Base-by-base conservation (phyloP, 306 rosid species). In the Lathyrus tuberosus region DNA sequence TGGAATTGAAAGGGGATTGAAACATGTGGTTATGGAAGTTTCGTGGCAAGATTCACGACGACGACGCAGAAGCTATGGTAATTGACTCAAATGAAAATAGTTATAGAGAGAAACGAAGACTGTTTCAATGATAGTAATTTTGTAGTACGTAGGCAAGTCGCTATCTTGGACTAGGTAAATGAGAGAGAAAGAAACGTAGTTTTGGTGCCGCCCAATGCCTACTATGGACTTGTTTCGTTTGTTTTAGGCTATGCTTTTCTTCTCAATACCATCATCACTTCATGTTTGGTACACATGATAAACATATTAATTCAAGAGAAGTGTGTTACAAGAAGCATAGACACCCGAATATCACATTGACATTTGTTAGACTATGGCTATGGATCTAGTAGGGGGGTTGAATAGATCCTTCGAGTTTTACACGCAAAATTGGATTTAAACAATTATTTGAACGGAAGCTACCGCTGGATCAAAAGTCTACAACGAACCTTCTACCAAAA, bases 151-250 rank as follows among this genome's bases (percentile, higher is more conserved):
- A 16, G 5, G 22, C 10, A 16, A 8, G 72, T 75, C 72, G 14
- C 4, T 18, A 28, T 68, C 73, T 8, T 26, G n/a, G 53, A 46
- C 66, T 33, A 43, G 60, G 77, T 77, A 17, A 68, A 78, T 65
- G 62, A 68, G 72, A 58, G 58, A 17, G 40, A 53, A 52, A 33
- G 38, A 46, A 58, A 70, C 42, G 46, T 71, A 57, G 13, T 5
- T 40, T 4, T 56, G 63, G 78, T 77, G 70, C 77, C 80, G 75
- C 86, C 58, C 20, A 75, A 62, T 69, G 70, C 56, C 74, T 26
- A 24, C 15, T 22, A 15, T 75, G 74, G 30, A 67, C 37, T 1
- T 24, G 3, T 1, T 24, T 47, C 60, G 28, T 67, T 65, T 54
- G 73, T 56, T 24, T 65, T 54, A 9, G 68, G n/a, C 41, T 3